These are phyloP conservation scores for Zygosaccharomyces pseudorouxii DNA, from an alignment of 805 yeast species.

Conservation along the genomic window DNA sequence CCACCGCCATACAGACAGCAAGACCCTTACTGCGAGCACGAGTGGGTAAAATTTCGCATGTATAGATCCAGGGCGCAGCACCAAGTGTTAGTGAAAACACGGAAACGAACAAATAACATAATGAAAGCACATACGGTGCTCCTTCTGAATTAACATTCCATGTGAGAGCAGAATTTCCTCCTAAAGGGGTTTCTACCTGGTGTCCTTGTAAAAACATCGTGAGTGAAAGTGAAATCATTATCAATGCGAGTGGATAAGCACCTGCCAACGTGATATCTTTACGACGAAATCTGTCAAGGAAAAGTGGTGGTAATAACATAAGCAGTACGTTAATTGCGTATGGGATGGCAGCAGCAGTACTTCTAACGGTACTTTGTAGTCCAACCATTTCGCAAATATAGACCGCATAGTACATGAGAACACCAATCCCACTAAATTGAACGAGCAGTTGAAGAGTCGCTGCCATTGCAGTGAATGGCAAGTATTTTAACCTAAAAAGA, in stretches of 20 bases:
- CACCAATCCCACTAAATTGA: constrained; percentile 45
- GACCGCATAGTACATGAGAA: constrained; percentile 42
- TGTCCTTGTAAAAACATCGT: constrained; percentile 39
- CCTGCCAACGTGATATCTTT: constrained; percentile 47
- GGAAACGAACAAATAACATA: constrained; percentile 43
- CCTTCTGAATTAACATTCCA: constrained; percentile 38
- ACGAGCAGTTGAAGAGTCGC: constrained; percentile 38
- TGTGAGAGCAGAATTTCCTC: constrained; percentile 35
- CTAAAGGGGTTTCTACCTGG: constrained; percentile 25
- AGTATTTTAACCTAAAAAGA: constrained; percentile 34
- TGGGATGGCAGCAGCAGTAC: constrained; percentile 38
- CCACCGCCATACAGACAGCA: constrained; percentile 42
- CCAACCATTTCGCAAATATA: constrained; percentile 49
- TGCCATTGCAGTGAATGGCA: constrained; percentile 39
- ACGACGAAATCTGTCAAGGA: constrained; percentile 43
- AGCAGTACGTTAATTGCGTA: constrained; percentile 40
- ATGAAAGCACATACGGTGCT: constrained; percentile 42
- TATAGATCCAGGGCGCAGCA: constrained; percentile 47
- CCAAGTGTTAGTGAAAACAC: constrained; percentile 44
- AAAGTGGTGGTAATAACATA: constrained; percentile 42
- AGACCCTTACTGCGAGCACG: constrained; percentile 45
- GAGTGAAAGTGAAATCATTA: constrained; percentile 36
- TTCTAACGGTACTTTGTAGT: constrained; percentile 33
- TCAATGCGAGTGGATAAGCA: constrained; percentile 34
- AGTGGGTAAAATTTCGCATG: constrained; percentile 46